Percentiles rank a stretch among this genome's conserved stretches.
These are phyloP conservation scores for Globisporangium alternatum DNA, from an alignment of 352 stramenopile species.

Conservation along the genomic window DNA sequence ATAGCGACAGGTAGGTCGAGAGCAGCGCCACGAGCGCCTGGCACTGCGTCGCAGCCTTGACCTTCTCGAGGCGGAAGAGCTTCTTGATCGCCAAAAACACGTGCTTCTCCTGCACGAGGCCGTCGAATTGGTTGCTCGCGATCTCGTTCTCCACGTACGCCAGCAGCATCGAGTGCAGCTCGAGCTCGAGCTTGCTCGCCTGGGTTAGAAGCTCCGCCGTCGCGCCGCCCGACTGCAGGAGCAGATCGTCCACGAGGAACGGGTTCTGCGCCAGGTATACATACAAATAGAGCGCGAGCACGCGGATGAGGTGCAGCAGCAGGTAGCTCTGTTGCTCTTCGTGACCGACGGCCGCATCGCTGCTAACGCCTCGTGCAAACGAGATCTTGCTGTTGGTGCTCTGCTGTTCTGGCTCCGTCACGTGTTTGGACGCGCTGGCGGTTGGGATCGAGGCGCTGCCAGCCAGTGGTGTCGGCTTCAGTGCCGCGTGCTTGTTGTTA, in stretches of 20 bases:
- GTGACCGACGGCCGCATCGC: not conserved
- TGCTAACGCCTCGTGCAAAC: not conserved
- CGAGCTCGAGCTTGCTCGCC: conserved; percentile 21
- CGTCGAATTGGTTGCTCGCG: conserved; percentile 61
- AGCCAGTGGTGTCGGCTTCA: not conserved
- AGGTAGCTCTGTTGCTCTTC: conserved; percentile 26
- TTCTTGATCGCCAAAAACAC: conserved; percentile 47
- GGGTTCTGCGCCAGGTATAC: conserved; percentile 45
- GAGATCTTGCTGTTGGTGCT: conserved; percentile 2
- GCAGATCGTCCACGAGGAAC: conserved; percentile 32
- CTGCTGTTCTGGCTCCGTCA: not conserved
- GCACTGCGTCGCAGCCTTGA: conserved; percentile 30
- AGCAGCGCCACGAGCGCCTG: conserved; percentile 43
- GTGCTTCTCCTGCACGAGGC: conserved; percentile 48
- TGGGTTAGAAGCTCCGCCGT: conserved; percentile 8
- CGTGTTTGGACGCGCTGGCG: not conserved
- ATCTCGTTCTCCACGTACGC: conserved; percentile 44
- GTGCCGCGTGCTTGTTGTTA: not conserved
- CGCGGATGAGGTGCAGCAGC: conserved; percentile 61
- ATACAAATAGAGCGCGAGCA: conserved; percentile 60
- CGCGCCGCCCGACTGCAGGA: conserved; percentile 22
- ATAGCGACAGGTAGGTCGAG: conserved; percentile 35
- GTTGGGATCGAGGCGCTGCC: not conserved
- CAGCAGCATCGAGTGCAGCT: conserved; percentile 41
- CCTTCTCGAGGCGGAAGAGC: conserved; percentile 48